A percentile compares a stretch with the other conserved stretches of the same genome.
phyloP scores from a whole-genome alignment of 495 filamentous ascomycete genomes.

The Hypoxylon fuscum region DNA sequence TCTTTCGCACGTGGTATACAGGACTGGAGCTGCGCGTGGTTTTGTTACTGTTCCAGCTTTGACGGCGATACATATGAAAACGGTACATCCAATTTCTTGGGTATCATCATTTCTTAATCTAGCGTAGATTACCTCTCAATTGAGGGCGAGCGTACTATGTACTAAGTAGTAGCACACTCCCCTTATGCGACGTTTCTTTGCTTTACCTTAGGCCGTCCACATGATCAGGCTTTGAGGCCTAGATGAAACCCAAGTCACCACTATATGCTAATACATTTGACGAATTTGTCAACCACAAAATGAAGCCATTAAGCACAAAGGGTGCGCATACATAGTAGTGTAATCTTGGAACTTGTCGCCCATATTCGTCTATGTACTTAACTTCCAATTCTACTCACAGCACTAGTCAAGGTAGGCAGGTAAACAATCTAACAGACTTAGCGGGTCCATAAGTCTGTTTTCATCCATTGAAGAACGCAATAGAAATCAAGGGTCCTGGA shows the following conservation, averaged over 20 bases:
- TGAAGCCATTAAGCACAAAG: background rate
- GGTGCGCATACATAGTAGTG: background rate
- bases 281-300: slow-evolving; percentile 11
- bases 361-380: too few relatives aligned
- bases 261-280: slow-evolving; percentile 15
- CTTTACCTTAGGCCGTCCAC: slow-evolving; percentile 9
- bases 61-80: slow-evolving; percentile 21
- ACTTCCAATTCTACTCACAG: too few relatives aligned
- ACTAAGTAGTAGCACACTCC: too few relatives aligned
- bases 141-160: background rate
- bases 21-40: slow-evolving; percentile 13
- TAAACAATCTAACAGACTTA: too few relatives aligned
- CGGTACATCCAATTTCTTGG: slow-evolving; percentile 18
- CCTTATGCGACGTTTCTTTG: slow-evolving; percentile 11
- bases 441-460: too few relatives aligned
- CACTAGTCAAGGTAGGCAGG: slow-evolving; percentile 1
- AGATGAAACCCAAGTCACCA: slow-evolving; percentile 25
- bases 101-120: background rate
- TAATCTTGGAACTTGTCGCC: background rate
- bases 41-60: slow-evolving; percentile 18
- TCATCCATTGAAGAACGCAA: background rate
- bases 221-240: slow-evolving; percentile 24
- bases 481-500: slow-evolving; percentile 25
- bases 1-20: slow-evolving; percentile 29
- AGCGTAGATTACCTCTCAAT: background rate